Percentiles rank a stretch among this genome's conserved stretches.
These are phyloP conservation scores for Yarrowia sp. DNA, from an alignment of 805 yeast species.

Conservation along the genomic window DNA sequence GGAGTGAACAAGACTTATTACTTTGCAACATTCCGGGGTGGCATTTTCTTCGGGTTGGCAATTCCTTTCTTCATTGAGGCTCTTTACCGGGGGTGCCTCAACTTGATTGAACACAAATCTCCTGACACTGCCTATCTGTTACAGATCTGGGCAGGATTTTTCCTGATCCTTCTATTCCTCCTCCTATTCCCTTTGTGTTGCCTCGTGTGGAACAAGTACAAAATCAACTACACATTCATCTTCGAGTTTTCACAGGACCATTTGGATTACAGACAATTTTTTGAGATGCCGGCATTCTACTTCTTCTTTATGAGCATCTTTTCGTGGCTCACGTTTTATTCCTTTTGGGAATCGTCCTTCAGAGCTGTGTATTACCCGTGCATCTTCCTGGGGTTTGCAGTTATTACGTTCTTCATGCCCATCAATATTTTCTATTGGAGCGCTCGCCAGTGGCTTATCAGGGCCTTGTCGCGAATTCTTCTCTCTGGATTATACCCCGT, in stretches of 20 bases:
- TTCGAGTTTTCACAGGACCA: conserved; percentile 81
- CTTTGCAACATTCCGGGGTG: conserved; percentile 61
- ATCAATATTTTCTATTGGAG: conserved; percentile 60
- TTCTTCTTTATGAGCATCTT: conserved; percentile 65
- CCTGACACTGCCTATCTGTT: conserved; percentile 68
- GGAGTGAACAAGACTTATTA: conserved; percentile 52
- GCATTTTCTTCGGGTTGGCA: conserved; percentile 72
- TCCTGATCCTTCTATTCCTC: conserved; percentile 66
- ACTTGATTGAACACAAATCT: conserved; percentile 52
- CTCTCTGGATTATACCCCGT: conserved; percentile 92
- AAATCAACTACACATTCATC: conserved; percentile 88
- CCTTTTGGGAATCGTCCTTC: conserved; percentile 66
- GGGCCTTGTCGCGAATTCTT: conserved; percentile 72
- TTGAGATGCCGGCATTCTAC: conserved; percentile 67
- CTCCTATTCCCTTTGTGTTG: conserved; percentile 73
- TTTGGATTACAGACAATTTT: conserved; percentile 68
- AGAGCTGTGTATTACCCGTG: conserved; percentile 83
- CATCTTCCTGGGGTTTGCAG: conserved; percentile 65
- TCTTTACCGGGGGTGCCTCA: conserved; percentile 58
- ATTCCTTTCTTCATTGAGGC: conserved; percentile 72
- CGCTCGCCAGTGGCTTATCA: conserved; percentile 80
- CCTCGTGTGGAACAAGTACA: conserved; percentile 71
- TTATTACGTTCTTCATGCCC: conserved; percentile 65
- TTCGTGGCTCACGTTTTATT: conserved; percentile 76
- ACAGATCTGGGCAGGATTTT: conserved; percentile 94